Percentiles rank a stretch among this genome's conserved stretches.
These are phyloP conservation scores for Recurvomyces mirabilis DNA, from an alignment of 495 filamentous ascomycete genomes.

Conservation along the genomic window DNA sequence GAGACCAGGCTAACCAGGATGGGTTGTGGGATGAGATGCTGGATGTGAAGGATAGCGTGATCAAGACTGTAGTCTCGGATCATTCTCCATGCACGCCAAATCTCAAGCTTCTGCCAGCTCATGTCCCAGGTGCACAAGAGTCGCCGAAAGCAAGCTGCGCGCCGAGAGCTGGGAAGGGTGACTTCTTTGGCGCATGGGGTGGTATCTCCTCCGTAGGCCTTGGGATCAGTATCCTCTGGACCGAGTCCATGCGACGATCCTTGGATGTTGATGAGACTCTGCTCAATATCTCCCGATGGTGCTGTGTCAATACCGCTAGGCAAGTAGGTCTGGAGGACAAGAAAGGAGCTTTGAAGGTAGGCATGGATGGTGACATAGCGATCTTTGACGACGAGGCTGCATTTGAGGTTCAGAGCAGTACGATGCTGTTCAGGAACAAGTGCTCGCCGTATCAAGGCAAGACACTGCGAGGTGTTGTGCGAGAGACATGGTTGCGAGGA, in stretches of 20 bases:
- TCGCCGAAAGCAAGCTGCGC: slow-evolving; percentile 8
- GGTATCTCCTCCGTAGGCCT: slow-evolving; percentile 90
- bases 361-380: slow-evolving; percentile 84
- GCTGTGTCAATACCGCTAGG: slow-evolving; percentile 73
- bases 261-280: slow-evolving; percentile 38
- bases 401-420: slow-evolving; percentile 50
- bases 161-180: slow-evolving; percentile 40
- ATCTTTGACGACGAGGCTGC: slow-evolving; percentile 78
- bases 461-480: slow-evolving; percentile 65
- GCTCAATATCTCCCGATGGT: slow-evolving; percentile 72
- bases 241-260: slow-evolving; percentile 51
- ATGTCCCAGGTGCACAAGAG: slow-evolving; percentile 35
- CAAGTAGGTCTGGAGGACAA: slow-evolving; percentile 76
- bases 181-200: slow-evolving; percentile 95
- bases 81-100: slow-evolving; percentile 94
- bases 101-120: slow-evolving; percentile 72
- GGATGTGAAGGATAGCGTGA: slow-evolving; percentile 54
- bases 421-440: slow-evolving; percentile 92
- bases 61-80: slow-evolving; percentile 90
- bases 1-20: slow-evolving; percentile 71
- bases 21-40: slow-evolving; percentile 56
- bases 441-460: slow-evolving; percentile 86
- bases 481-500: slow-evolving; percentile 84
- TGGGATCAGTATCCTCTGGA: slow-evolving; percentile 84
- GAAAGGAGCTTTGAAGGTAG: slow-evolving; percentile 75